Percentiles rank a stretch among this genome's conserved stretches.
Conservation (phyloP, 805 yeast genomes). For the Saccharomycopsis javanensis region DNA sequence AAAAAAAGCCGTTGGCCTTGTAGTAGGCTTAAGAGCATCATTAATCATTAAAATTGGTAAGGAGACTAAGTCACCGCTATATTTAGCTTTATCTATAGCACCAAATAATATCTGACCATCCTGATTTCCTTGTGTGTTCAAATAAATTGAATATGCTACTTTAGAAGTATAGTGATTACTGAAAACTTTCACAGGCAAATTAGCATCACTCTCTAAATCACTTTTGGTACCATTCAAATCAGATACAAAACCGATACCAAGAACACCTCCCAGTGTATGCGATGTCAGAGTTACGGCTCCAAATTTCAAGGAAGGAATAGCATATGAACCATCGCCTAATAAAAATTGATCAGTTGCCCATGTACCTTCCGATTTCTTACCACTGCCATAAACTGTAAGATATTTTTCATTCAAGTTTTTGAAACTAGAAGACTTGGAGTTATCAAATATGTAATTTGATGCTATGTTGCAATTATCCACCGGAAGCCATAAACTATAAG, state of each 20-base stretch:
- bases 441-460: constrained; percentile 22
- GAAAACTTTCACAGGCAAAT: constrained; percentile 55
- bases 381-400: constrained; percentile 28
- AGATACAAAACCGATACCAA: constrained; percentile 55
- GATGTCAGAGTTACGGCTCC: constrained; percentile 5
- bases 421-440: constrained; percentile 28
- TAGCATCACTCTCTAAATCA: constrained; percentile 45
- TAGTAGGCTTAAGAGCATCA: constrained; percentile 35
- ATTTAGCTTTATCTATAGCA: constrained; percentile 33
- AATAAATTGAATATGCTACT: constrained; percentile 47
- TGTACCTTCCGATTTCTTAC: constrained; percentile 43
- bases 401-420: constrained; percentile 20
- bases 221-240: constrained; percentile 51
- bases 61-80: constrained; percentile 26
- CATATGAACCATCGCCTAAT: constrained; percentile 14
- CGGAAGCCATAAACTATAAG: constrained; percentile 40
- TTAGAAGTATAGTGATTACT: constrained; percentile 35
- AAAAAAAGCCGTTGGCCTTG: constrained; percentile 22
- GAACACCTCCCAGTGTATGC: constrained; percentile 31
- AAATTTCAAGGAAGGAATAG: not conserved
- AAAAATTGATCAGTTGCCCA: constrained; percentile 28
- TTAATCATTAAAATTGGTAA: constrained; percentile 32
- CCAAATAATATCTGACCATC: constrained; percentile 29
- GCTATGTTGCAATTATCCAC: constrained; percentile 17
- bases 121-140: constrained; percentile 31